Evolutionary conservation across 129 eudicot species (phyloP).

Genomic region (Arctium minus): DNA sequence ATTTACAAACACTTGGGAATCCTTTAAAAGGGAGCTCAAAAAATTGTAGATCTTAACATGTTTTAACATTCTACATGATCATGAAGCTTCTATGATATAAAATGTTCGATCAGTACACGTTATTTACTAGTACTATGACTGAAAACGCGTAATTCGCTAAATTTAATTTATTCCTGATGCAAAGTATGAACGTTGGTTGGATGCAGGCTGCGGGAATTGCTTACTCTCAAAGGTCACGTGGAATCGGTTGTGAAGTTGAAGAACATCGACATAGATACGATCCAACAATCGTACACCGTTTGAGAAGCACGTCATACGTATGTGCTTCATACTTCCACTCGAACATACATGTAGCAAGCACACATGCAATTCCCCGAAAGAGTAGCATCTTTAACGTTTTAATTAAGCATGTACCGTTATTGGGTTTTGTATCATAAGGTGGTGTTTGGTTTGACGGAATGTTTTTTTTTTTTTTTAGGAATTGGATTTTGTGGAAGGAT

Average conservation of each 20-base stretch:
- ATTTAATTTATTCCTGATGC: not conserved
- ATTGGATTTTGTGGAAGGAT: not conserved
- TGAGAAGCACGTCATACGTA: constrained; percentile 17
- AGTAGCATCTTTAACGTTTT: not conserved
- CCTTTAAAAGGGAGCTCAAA: not conserved
- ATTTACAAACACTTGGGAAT: not conserved
- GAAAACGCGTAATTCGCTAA: not conserved
- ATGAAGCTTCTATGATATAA: not conserved
- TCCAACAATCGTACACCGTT: constrained; percentile 60
- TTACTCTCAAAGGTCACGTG: constrained; percentile 65
- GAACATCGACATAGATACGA: constrained; percentile 66
- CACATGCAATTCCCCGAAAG: not conserved
- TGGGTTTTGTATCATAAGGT: not conserved
- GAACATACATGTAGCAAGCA: not conserved
- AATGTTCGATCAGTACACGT: not conserved
- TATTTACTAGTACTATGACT: too few relatives aligned
- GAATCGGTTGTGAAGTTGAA: constrained; percentile 72
- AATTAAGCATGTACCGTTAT: not conserved
- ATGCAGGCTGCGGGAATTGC: constrained; percentile 64
- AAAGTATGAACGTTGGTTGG: not conserved
- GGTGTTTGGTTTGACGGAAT: not conserved
- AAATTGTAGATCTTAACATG: not conserved
- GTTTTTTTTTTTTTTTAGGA: not conserved
- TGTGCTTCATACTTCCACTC: not conserved
- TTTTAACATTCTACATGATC: not conserved